These are phyloP conservation scores for Lasiodiplodia sp. DNA, from an alignment of 2,329 filamentous ascomycete genomes.

Conservation along the genomic window DNA sequence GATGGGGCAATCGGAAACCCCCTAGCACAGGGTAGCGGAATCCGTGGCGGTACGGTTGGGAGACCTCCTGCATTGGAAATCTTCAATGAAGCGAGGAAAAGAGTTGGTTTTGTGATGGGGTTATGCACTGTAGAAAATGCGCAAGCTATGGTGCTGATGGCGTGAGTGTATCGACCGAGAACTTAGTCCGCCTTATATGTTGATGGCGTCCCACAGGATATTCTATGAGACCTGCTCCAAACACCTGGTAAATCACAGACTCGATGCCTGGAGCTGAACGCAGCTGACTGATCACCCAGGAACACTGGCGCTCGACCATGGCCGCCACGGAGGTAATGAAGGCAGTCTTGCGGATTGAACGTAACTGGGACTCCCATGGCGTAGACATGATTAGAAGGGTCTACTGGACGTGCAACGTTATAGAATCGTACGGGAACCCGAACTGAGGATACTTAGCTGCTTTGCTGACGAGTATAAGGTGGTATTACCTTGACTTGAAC, in stretches of 20 bases:
- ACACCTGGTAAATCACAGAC: not conserved
- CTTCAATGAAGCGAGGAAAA: conserved; percentile 10
- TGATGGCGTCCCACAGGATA: not conserved
- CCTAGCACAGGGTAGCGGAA: not conserved
- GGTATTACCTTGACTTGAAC: conserved; percentile 65
- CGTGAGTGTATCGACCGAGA: not conserved
- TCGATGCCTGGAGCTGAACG: rapidly evolving
- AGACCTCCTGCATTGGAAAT: not conserved
- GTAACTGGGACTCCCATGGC: not conserved
- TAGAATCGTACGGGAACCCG: conserved; percentile 54
- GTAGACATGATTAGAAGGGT: conserved; percentile 19
- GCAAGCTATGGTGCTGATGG: not conserved
- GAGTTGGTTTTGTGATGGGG: not conserved
- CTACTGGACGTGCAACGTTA: conserved; percentile 66
- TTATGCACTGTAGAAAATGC: not conserved
- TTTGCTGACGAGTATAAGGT: conserved; percentile 43
- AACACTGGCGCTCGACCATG: not conserved
- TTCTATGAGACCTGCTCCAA: conserved; percentile 3
- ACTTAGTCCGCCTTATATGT: not conserved
- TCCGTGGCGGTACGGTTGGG: not conserved
- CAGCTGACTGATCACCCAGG: not conserved
- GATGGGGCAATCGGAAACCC: conserved; percentile 3
- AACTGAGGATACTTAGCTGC: rapidly evolving
- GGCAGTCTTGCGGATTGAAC: not conserved
- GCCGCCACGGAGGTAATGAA: not conserved